Conservation (phyloP, 345 rosid species). For the Zanthoxylum bungeanum region DNA sequence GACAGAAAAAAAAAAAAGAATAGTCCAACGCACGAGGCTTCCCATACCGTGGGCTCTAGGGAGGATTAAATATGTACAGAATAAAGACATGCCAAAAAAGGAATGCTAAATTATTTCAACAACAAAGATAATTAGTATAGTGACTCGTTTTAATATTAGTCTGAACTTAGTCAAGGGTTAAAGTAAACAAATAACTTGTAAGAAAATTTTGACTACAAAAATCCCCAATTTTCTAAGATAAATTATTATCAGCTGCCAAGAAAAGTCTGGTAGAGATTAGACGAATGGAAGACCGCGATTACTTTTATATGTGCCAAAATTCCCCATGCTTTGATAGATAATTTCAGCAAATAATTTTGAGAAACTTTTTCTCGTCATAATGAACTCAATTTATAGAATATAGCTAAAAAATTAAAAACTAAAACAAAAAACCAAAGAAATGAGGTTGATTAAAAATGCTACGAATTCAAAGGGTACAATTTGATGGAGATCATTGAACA, state of each 20-base stretch:
- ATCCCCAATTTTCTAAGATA: background rate
- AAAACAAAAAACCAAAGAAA: no score
- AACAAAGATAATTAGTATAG: conserved; percentile 3
- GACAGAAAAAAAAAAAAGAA: no score
- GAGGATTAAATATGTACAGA: no score
- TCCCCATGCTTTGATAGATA: background rate
- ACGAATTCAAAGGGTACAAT: background rate
- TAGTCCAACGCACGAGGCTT: no score
- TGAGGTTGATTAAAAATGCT: background rate
- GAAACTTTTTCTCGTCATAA: conserved; percentile 2
- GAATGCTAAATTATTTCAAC: background rate
- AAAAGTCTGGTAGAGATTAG: background rate
- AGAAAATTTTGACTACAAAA: background rate
- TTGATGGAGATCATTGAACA: background rate
- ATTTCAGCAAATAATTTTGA: background rate
- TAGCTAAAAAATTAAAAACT: no score
- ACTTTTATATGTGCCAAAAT: background rate
- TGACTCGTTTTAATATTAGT: background rate
- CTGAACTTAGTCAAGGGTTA: background rate
- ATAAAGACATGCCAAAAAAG: conserved; percentile 7
- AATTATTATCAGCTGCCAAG: background rate
- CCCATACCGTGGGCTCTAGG: no score
- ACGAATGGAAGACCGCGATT: background rate
- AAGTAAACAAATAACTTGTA: background rate
- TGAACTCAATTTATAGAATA: no score